Percentiles rank a stretch among this genome's conserved stretches.
phyloP scores from a whole-genome alignment of 768 basidiomycete species.

The Cystofilobasidium ferigula region DNA sequence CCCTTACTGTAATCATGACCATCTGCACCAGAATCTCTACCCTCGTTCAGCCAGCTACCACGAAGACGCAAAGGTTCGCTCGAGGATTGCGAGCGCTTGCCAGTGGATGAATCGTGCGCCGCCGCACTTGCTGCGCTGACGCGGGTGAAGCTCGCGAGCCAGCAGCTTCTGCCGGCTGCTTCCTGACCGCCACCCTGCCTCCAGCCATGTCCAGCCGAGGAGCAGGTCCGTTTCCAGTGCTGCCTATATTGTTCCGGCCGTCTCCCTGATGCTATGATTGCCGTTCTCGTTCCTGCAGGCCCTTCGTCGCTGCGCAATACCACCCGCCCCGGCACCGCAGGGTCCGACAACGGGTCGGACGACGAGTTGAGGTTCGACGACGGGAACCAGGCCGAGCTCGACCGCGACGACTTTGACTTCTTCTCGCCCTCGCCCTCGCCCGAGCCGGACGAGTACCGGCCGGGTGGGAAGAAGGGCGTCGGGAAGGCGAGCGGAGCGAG shows the following conservation, averaged over 20 bases:
- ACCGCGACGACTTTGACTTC: constrained; percentile 23
- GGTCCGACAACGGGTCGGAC: constrained; percentile 7
- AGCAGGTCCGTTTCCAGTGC: not conserved
- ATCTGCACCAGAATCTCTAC: too few relatives aligned
- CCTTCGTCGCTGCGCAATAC: constrained; percentile 24
- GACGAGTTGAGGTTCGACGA: not conserved
- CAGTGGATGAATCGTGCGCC: too few relatives aligned
- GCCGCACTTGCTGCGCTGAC: too few relatives aligned
- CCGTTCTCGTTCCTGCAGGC: not conserved
- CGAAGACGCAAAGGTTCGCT: too few relatives aligned
- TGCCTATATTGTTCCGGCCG: not conserved
- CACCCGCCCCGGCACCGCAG: constrained; percentile 6
- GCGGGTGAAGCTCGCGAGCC: too few relatives aligned
- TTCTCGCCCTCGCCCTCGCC: constrained; percentile 21
- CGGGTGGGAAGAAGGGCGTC: not conserved
- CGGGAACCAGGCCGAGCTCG: not conserved
- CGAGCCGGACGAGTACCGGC: constrained; percentile 7
- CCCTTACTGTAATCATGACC: too few relatives aligned
- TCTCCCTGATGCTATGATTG: not conserved
- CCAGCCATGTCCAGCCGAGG: not conserved
- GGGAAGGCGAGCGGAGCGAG: not conserved
- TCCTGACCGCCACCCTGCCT: not conserved
- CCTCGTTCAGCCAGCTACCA: too few relatives aligned
- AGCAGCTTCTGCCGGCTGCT: too few relatives aligned
- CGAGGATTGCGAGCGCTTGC: too few relatives aligned